Percentiles rank a stretch among this genome's conserved stretches.
These are phyloP conservation scores for Saccharomyces hybrid DNA, from an alignment of 1,139 yeast genomes.

Conservation along the genomic window DNA sequence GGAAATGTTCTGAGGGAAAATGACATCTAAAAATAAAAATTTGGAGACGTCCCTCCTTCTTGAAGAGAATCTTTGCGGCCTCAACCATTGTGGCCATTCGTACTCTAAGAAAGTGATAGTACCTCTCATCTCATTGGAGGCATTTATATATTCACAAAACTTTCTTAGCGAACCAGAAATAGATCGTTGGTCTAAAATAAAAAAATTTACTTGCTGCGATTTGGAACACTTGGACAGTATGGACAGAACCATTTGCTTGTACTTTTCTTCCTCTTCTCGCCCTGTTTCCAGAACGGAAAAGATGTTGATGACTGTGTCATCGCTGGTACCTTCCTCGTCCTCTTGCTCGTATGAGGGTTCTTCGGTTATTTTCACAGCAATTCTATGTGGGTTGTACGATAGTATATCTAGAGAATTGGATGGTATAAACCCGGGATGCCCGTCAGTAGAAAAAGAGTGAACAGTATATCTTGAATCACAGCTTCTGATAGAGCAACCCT, in stretches of 20 bases:
- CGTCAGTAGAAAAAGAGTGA: constrained; percentile 18
- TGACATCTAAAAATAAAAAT: constrained; percentile 73
- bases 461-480: constrained; percentile 22
- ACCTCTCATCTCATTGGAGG: constrained; percentile 35
- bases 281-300: constrained; percentile 75
- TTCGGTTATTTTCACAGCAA: neutral
- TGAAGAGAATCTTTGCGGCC: constrained; percentile 67
- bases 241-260: constrained; percentile 72
- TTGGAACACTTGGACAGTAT: constrained; percentile 56
- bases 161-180: constrained; percentile 61
- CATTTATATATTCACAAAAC: constrained; percentile 54
- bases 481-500: constrained; percentile 16
- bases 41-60: constrained; percentile 85
- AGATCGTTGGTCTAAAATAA: constrained; percentile 71
- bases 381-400: constrained; percentile 15
- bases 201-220: constrained; percentile 54
- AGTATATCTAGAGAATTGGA: constrained; percentile 2
- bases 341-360: neutral
- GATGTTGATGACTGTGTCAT: constrained; percentile 62
- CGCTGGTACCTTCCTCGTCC: constrained; percentile 5
- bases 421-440: constrained; percentile 22
- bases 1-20: constrained; percentile 71
- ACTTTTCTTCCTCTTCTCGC: constrained; percentile 61
- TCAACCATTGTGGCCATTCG: constrained; percentile 89
- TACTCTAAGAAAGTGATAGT: constrained; percentile 57